These are phyloP conservation scores for Magnolia kwangsiensis DNA, from an alignment of 164 flowering plant species.

Conservation along the genomic window DNA sequence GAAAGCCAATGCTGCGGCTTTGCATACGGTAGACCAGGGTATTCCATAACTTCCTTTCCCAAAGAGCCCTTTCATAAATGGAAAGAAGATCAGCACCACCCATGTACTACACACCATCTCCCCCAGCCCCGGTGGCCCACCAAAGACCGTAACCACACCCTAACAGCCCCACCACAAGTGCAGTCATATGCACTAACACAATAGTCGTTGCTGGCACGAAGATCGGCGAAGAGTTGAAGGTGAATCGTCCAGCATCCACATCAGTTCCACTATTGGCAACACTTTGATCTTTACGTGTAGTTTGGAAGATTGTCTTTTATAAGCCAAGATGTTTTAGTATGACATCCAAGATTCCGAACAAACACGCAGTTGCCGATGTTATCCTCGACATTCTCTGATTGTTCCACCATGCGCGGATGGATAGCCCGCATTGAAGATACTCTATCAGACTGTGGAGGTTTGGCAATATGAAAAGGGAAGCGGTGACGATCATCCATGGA, in stretches of 20 bases:
- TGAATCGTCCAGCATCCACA: conserved; percentile 26
- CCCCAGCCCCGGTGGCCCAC: conserved; percentile 5
- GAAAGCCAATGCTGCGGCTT: conserved; percentile 32
- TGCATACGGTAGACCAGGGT: conserved; percentile 38
- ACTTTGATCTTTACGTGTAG: conserved; percentile 39
- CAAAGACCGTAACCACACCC: conserved; percentile 8
- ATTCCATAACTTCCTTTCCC: conserved; percentile 54
- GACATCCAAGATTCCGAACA: conserved; percentile 32
- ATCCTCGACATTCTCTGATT: conserved; percentile 39
- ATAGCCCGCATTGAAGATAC: conserved; percentile 20
- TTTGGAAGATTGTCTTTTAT: conserved; percentile 43
- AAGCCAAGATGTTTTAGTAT: conserved; percentile 38
- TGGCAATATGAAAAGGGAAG: conserved; percentile 27
- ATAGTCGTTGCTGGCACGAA: conserved; percentile 40
- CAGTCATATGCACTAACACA: conserved; percentile 34
- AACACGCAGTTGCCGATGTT: conserved; percentile 26
- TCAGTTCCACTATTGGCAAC: background rate
- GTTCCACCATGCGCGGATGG: conserved; percentile 54
- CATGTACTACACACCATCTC: conserved; percentile 38
- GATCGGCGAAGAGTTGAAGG: conserved; percentile 46
- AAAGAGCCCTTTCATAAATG: conserved; percentile 48
- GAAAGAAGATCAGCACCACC: conserved; percentile 39
- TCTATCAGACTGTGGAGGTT: conserved; percentile 34
- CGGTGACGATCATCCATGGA: conserved; percentile 25
- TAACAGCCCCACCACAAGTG: conserved; percentile 16